Percentiles rank a stretch among this genome's conserved stretches.
phyloP scores from a whole-genome alignment of 2,329 filamentous ascomycete species.

The Fonsecaea pedrosoi region DNA sequence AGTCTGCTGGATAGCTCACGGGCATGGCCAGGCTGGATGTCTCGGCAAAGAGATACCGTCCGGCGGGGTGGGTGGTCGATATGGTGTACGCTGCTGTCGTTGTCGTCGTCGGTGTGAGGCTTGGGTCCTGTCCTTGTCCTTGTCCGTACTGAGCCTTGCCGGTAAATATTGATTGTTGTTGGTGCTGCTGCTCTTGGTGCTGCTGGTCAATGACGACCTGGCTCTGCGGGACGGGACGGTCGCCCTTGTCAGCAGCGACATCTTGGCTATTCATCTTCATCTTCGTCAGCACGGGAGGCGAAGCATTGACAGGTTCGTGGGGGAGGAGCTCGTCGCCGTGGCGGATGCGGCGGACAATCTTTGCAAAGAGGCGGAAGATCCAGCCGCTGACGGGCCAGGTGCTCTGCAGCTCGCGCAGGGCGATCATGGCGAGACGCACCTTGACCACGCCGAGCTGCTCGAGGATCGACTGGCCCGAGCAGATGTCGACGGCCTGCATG shows the following conservation, averaged over 20 bases:
- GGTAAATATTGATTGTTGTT: slow-evolving; percentile 5
- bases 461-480: slow-evolving; percentile 37
- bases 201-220: not conserved
- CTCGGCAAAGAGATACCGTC: slow-evolving; percentile 25
- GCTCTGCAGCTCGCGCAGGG: slow-evolving; percentile 39
- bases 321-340: slow-evolving; percentile 29
- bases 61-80: slow-evolving; percentile 13
- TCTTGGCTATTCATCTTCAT: not conserved
- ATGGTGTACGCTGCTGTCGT: slow-evolving; percentile 16
- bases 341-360: slow-evolving; percentile 33
- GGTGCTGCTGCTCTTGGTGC: not conserved
- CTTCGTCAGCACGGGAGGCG: slow-evolving; percentile 21
- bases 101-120: slow-evolving; percentile 16
- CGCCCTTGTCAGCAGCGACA: too few relatives aligned
- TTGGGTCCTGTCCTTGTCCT: slow-evolving; percentile 19
- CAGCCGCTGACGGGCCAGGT: slow-evolving; percentile 42
- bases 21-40: slow-evolving; percentile 24
- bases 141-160: slow-evolving; percentile 22
- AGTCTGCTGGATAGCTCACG: slow-evolving; percentile 28
- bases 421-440: slow-evolving; percentile 41
- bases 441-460: slow-evolving; percentile 41
- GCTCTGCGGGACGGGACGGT: not conserved
- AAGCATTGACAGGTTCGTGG: slow-evolving; percentile 30
- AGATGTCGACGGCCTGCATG: slow-evolving; percentile 41
- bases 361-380: slow-evolving; percentile 38